Evolutionary conservation across 257 asterid species (phyloP).

Genomic region (Osmanthus fragrans): DNA sequence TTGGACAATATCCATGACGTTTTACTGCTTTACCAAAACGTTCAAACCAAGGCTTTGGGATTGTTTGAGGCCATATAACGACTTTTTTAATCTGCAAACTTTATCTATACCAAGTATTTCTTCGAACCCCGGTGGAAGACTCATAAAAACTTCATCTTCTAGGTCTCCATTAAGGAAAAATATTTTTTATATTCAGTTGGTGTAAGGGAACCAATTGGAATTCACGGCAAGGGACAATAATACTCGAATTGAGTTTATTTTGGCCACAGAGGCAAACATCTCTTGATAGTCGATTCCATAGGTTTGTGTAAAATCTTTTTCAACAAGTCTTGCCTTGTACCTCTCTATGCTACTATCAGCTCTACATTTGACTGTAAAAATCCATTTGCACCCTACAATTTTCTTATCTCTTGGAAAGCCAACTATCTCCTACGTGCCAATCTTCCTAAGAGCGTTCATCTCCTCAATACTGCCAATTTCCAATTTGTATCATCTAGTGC

Average conservation of each 20-base stretch:
- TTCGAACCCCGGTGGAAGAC: too few relatives aligned
- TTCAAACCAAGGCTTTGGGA: conserved; percentile 20
- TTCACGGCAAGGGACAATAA: too few relatives aligned
- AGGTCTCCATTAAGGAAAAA: too few relatives aligned
- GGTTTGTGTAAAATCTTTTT: too few relatives aligned
- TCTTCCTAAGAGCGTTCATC: neutral
- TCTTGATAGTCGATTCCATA: too few relatives aligned
- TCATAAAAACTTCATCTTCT: too few relatives aligned
- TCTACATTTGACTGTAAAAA: conserved; percentile 1
- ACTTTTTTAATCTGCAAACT: too few relatives aligned
- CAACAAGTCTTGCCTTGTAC: neutral
- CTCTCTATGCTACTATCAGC: neutral
- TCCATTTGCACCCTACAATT: conserved; percentile 4
- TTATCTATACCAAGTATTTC: too few relatives aligned
- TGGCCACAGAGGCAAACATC: too few relatives aligned
- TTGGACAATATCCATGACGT: neutral
- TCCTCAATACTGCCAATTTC: neutral
- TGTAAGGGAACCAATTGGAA: too few relatives aligned
- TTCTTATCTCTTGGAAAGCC: neutral
- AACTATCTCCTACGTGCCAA: neutral
- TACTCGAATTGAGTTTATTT: too few relatives aligned
- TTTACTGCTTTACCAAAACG: neutral
- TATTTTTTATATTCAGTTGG: too few relatives aligned
- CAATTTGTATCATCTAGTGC: neutral
- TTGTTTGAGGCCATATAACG: neutral